Evolutionary conservation across 257 asterid genomes (phyloP), one percentile per base, ranked within the genome.

Genomic region (Ehretia macrophylla): DNA sequence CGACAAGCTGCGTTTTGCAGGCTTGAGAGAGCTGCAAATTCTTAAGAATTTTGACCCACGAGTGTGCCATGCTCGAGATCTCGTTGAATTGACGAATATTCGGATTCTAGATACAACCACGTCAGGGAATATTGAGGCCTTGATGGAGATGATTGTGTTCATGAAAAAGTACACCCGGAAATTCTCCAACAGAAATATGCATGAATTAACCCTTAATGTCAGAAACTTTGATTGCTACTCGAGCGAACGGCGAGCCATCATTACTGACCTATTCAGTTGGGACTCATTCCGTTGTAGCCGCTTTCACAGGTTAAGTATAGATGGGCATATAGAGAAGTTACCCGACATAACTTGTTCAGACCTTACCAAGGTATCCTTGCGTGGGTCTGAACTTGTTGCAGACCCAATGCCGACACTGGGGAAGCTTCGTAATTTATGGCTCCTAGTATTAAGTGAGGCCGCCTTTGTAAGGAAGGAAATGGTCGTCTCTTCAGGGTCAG

Each of bases 31-130:
- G 40, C 68, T 79, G 10, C 71, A 72, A 35, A 38, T 65, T 27
- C 68, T 75, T 0, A 69, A 56, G 37, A 75, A 75, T 47, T 69
- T 72, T 23, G 47, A 60, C 55, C 32, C 70, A 4, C 32, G 17
- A 11, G 12, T 45, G 0, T 72, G 75, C 38, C n/a, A 60, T 1
- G 45, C 49, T 0, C 12, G 8, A 8, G 66, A 57, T 38, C 74
- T 79, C 17, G 5, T 5, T 1, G 4, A 20, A 14, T 20, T 79
- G 11, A 23, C 8, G 1, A 58, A 56, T 0, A 62, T 73, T 0
- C 58, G 18, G 39, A 16, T 17, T 57, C 17, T 74, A 19, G 20
- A 45, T 6, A 21, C 45, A 5, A 55, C 45, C 1, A 39, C 53
- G 0, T 44, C 50, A 4, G 71, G 67, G 12, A 9, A 50, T 4